These are phyloP conservation scores for Nicotiana noctiflora DNA, from an alignment of 257 asterid genomes.

Conservation along the genomic window DNA sequence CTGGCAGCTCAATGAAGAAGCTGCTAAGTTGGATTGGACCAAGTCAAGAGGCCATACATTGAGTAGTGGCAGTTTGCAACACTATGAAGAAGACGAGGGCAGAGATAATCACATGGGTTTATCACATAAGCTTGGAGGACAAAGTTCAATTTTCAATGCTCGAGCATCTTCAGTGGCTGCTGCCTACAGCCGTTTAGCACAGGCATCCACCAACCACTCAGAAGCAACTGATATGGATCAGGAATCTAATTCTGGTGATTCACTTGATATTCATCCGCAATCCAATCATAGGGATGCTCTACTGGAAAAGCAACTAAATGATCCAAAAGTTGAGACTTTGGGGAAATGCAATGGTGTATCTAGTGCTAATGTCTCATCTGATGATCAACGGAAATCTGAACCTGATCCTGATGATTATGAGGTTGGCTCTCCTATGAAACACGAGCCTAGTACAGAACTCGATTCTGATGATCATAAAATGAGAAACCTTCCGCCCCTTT, in stretches of 20 bases:
- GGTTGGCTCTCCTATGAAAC: constrained; percentile 22
- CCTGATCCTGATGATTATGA: constrained; percentile 32
- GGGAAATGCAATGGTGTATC: constrained; percentile 22
- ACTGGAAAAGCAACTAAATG: constrained; percentile 9
- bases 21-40: constrained; percentile 81
- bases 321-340: constrained; percentile 8
- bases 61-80: constrained; percentile 28
- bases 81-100: constrained; percentile 40
- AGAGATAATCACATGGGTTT: constrained; percentile 18
- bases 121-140: constrained; percentile 73
- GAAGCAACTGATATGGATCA: constrained; percentile 28
- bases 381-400: constrained; percentile 13
- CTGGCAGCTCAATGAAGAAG: constrained; percentile 78
- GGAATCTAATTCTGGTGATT: constrained; percentile 20
- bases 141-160: constrained; percentile 46
- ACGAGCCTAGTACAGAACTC: constrained; percentile 21
- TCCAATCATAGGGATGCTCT: background rate
- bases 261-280: constrained; percentile 12
- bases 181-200: constrained; percentile 61
- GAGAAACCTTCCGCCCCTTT: constrained; percentile 6
- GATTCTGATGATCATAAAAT: constrained; percentile 18
- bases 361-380: constrained; percentile 8
- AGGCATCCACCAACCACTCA: constrained; percentile 23
- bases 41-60: constrained; percentile 66
- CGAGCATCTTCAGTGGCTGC: constrained; percentile 78